Conservation (phyloP, 768 basidiomycete genomes). For the Coprinopsis sp. region DNA sequence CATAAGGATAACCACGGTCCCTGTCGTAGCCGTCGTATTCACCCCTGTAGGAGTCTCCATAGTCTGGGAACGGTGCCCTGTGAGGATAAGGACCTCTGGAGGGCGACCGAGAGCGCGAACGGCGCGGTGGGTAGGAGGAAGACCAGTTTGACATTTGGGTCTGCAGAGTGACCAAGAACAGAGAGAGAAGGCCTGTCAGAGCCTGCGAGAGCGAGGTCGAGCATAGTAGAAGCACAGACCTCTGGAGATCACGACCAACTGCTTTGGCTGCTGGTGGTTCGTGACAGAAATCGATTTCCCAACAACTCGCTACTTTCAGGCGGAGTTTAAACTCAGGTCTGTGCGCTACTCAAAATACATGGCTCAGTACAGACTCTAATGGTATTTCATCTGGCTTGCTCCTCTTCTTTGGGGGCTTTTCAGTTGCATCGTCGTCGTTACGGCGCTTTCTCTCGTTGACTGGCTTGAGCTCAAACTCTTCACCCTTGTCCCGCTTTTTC, state of each 20-base stretch:
- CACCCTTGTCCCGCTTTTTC: constrained; percentile 55
- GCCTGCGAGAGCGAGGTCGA: constrained; percentile 73
- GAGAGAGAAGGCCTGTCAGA: constrained; percentile 61
- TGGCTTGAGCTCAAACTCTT: constrained; percentile 41
- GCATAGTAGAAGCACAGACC: constrained; percentile 94
- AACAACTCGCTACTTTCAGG: constrained; percentile 28
- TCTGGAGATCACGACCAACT: constrained; percentile 64
- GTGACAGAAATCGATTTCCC: constrained; percentile 48
- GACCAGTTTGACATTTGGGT: constrained; percentile 68
- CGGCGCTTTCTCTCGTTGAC: constrained; percentile 21
- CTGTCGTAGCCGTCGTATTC: constrained; percentile 73
- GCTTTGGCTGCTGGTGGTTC: constrained; percentile 29
- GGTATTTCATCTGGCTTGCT: constrained; percentile 9
- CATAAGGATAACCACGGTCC: constrained; percentile 64
- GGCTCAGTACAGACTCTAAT: constrained; percentile 43
- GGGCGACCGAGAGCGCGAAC: constrained; percentile 82
- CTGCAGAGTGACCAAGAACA: constrained; percentile 48
- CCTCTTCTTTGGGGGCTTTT: constrained; percentile 28
- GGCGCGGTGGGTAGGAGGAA: constrained; percentile 71
- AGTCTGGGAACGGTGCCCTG: constrained; percentile 53
- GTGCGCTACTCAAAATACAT: constrained; percentile 41
- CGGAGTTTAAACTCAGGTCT: constrained; percentile 40
- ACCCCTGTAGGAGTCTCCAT: constrained; percentile 51
- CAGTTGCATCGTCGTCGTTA: constrained; percentile 16
- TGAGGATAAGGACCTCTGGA: constrained; percentile 53